A percentile compares a stretch with the other conserved stretches of the same genome.
These are phyloP conservation scores for Chaetomium olivaceum DNA, from an alignment of 2,329 filamentous ascomycete genomes.

Conservation along the genomic window DNA sequence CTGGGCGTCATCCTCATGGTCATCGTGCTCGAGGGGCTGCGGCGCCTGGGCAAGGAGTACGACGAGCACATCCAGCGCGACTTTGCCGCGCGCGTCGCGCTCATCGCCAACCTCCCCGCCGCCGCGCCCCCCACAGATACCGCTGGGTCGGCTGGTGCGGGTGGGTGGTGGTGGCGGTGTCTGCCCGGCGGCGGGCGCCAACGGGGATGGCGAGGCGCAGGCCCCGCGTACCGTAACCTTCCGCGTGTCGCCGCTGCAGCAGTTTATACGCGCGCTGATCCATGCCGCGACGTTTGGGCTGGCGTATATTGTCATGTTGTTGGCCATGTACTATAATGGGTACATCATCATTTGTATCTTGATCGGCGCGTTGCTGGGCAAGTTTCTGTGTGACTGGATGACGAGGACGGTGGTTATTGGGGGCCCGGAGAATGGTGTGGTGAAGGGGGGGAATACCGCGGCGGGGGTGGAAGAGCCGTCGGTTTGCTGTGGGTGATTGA, in stretches of 20 bases:
- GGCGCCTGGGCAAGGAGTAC: constrained; percentile 46
- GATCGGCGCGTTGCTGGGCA: constrained; percentile 52
- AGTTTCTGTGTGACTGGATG: constrained; percentile 58
- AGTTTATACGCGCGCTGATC: constrained; percentile 43
- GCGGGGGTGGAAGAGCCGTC: constrained; percentile 48
- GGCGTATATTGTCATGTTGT: constrained; percentile 48
- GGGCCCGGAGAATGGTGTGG: constrained; percentile 29
- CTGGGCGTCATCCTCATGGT: constrained; percentile 46
- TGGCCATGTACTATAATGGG: constrained; percentile 50
- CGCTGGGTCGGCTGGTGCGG: constrained; percentile 15
- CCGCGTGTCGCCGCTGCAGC: constrained; percentile 44
- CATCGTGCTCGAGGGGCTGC: constrained; percentile 44
- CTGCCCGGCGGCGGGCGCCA: constrained; percentile 18
- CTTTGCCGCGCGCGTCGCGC: constrained; percentile 41
- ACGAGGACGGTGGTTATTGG: constrained; percentile 45
- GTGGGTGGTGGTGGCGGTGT: neutral
- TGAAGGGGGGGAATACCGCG: constrained; percentile 31
- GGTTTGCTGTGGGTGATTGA: constrained; percentile 48
- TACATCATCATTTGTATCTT: constrained; percentile 48
- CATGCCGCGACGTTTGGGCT: constrained; percentile 45
- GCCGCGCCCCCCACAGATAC: constrained; percentile 14
- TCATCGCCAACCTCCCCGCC: constrained; percentile 29
- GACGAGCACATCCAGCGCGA: constrained; percentile 44
- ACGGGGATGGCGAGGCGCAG: neutral
- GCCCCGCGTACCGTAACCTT: constrained; percentile 37